Percentiles rank a stretch among this genome's conserved stretches.
Conservation (phyloP, 139 green algal species). For the Auxenochlorella pyrenoidosa region DNA sequence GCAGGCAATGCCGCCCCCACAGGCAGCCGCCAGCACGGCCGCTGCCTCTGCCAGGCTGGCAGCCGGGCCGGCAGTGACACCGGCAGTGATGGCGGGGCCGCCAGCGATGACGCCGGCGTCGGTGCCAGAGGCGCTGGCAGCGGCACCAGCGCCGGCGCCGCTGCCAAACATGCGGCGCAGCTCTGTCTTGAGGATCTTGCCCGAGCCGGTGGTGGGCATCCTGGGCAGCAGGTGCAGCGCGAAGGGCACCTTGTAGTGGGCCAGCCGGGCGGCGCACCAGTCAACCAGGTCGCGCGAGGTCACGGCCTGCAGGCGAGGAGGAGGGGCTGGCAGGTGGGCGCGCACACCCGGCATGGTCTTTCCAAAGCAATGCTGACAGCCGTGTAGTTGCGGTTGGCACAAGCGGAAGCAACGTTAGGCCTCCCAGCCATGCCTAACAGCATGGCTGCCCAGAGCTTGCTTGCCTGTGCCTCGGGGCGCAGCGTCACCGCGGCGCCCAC, state of each 20-base stretch:
- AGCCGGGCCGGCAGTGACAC: not conserved
- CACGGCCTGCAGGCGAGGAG: not conserved
- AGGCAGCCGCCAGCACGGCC: conserved; percentile 9
- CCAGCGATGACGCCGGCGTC: conserved; percentile 70
- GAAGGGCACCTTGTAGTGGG: conserved; percentile 85
- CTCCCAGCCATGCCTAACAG: too few relatives aligned
- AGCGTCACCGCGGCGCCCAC: conserved; percentile 55
- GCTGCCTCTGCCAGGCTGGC: conserved; percentile 1
- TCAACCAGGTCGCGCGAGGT: conserved; percentile 57
- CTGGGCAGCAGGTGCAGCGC: conserved; percentile 70
- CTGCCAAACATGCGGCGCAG: conserved; percentile 56
- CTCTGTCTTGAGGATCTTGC: conserved; percentile 88
- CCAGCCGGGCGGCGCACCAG: conserved; percentile 77
- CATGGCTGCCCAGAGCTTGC: not conserved
- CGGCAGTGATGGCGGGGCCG: conserved; percentile 70
- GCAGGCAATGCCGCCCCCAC: not conserved
- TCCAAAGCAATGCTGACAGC: not conserved
- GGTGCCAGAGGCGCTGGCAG: conserved; percentile 1
- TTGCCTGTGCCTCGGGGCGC: not conserved
- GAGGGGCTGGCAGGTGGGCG: not conserved
- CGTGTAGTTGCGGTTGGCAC: too few relatives aligned
- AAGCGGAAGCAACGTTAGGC: too few relatives aligned
- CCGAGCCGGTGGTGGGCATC: conserved; percentile 82
- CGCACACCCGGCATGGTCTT: too few relatives aligned
- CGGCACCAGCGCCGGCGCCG: conserved; percentile 71